A percentile compares a stretch with the other conserved stretches of the same genome.
These are phyloP conservation scores for Pythium aphanidermatum DNA, from an alignment of 352 stramenopile genomes.

Conservation along the genomic window DNA sequence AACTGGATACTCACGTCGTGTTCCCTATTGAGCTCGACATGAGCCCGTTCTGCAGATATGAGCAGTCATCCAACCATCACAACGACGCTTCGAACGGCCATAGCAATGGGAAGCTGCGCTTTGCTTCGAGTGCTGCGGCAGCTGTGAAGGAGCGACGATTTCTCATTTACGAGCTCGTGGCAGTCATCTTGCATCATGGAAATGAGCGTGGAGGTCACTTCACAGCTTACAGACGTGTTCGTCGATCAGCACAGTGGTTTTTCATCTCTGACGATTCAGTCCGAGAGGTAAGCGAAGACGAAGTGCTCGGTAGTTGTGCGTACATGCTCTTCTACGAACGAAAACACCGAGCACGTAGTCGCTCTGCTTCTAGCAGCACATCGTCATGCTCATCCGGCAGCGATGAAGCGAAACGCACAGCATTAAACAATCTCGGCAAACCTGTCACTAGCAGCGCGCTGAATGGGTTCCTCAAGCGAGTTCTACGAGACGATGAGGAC, in stretches of 20 bases:
- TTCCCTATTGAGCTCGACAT: conserved; percentile 82
- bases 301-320: conserved; percentile 71
- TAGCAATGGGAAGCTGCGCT: conserved; percentile 1
- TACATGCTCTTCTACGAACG: conserved; percentile 92
- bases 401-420: too few species aligned
- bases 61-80: conserved; percentile 21
- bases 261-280: conserved; percentile 83
- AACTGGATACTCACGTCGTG: conserved; percentile 71
- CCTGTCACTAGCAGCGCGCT: conserved; percentile 11
- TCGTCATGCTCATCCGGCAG: too few species aligned
- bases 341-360: conserved; percentile 44
- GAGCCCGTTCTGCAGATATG: conserved; percentile 64
- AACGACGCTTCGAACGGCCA: conserved; percentile 9
- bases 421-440: too few species aligned
- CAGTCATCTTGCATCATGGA: conserved; percentile 84
- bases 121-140: conserved; percentile 10
- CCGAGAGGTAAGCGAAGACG: conserved; percentile 37
- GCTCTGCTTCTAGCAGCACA: too few species aligned
- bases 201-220: conserved; percentile 84
- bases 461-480: not conserved
- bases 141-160: conserved; percentile 23
- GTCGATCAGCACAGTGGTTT: conserved; percentile 60
- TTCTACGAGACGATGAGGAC: conserved; percentile 22
- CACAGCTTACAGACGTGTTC: conserved; percentile 69
- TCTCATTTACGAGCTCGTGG: conserved; percentile 64